Base-by-base conservation (phyloP, 768 basidiomycete genomes). In the Phaeotremella skinneri region DNA sequence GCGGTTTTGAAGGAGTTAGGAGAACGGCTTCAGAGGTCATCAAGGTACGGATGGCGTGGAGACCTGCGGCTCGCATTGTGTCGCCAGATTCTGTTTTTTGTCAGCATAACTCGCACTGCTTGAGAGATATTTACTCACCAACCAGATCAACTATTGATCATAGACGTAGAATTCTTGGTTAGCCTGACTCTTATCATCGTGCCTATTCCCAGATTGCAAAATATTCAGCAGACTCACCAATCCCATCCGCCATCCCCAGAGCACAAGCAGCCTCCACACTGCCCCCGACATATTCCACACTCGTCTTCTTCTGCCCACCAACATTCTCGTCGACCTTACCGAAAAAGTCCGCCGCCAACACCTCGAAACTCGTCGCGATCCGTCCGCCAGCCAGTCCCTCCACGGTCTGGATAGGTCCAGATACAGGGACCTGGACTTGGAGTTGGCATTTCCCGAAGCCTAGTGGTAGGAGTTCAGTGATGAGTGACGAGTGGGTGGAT, bases 221-320 rank as follows among this genome's bases (percentile, higher is more conserved):
- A n/a, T n/a, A n/a, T n/a, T n/a, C n/a, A n/a, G 23, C 42, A 0
- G 7, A 79, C 86, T 69, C 67, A 91, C 91, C 90, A 56, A 99
- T 97, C 6, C 92, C 96, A 78, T 99, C 96, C 4, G 96, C 94
- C 62, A 98, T 81, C 1, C 96, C 96, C 13, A 99, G 81, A 1
- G 96, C 85, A 79, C 96, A 99, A 34, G 96, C 96, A 6, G 94
- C 96, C 78, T 99, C 96, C 0, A 99, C 96, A 70, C 91, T 94
- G 1, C 96, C 96, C 1, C 96, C 93, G 1, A 99, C 87, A 74
- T 98, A 97, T 75, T 93, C 90, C 29, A 99, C 90, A 74, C 83
- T 84, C 0, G 96, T 98, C 65, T 79, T 80, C 37, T 82, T 72
- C 2, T 61, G 63, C 9, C 83, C 83, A 0, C 78, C 86, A 64